A percentile compares a stretch with the other conserved stretches of the same genome.
phyloP scores from a whole-genome alignment of 129 eudicot species.

The Saposhnikovia divaricata region DNA sequence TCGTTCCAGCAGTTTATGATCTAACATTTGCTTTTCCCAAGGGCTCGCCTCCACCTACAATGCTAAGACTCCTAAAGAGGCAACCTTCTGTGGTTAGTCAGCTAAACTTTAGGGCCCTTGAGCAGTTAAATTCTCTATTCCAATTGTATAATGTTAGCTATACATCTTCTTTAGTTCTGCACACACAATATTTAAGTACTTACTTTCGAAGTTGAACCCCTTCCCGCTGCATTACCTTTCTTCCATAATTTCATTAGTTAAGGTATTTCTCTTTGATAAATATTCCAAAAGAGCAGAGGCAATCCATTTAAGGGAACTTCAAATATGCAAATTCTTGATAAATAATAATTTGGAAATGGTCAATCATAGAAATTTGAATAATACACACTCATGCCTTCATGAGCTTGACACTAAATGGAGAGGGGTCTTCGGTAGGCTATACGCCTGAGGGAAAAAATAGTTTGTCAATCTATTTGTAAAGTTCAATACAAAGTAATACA shows the following conservation, averaged over 20 bases:
- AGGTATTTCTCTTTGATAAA: not conserved
- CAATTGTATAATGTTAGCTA: not conserved
- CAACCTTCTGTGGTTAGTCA: slow-evolving; percentile 75
- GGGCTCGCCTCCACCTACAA: slow-evolving; percentile 71
- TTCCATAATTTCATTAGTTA: not conserved
- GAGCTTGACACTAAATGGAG: not conserved
- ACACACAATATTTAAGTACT: not conserved
- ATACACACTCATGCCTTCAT: not conserved
- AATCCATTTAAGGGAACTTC: not conserved
- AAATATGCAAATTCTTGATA: not conserved
- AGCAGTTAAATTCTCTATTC: not conserved
- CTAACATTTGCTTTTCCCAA: slow-evolving; percentile 77
- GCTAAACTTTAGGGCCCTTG: not conserved
- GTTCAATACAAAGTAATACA: too few species aligned
- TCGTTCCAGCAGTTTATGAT: slow-evolving; percentile 88
- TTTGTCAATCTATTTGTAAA: not conserved
- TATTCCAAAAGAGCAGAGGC: not conserved
- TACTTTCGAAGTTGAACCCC: not conserved
- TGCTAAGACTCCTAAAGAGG: slow-evolving; percentile 80
- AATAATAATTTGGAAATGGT: not conserved
- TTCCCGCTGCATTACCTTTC: not conserved
- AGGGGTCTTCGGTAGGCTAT: too few species aligned
- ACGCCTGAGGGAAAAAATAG: not conserved
- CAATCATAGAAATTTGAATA: not conserved
- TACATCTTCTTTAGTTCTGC: not conserved